Conservation (phyloP, 805 yeast species). For the Kodamaea nitidulidarum region DNA sequence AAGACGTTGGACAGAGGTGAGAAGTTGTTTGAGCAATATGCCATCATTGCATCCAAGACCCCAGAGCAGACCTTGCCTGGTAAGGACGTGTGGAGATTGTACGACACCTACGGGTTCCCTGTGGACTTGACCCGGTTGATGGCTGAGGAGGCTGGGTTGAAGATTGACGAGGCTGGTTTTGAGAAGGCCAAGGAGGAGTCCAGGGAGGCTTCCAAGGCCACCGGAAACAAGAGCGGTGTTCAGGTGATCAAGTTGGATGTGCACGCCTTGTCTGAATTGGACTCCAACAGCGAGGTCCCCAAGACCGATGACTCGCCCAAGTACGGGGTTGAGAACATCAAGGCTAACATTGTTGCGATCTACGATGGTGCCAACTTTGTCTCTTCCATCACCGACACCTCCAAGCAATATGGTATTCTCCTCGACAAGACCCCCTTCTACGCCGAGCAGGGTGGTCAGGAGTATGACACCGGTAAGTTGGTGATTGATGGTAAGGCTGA, state of each 20-base stretch:
- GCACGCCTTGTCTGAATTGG: slow-evolving; percentile 76
- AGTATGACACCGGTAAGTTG: slow-evolving; percentile 88
- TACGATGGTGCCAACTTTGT: slow-evolving; percentile 64
- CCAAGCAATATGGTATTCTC: slow-evolving; percentile 67
- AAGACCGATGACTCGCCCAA: slow-evolving; percentile 83
- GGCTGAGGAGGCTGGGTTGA: slow-evolving; percentile 97
- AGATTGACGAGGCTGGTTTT: slow-evolving; percentile 88
- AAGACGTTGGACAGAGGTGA: slow-evolving; percentile 98
- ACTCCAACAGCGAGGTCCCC: slow-evolving; percentile 53
- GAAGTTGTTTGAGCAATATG: slow-evolving; percentile 90
- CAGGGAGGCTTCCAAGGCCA: slow-evolving; percentile 92
- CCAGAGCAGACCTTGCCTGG: slow-evolving; percentile 80
- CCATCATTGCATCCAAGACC: slow-evolving; percentile 71
- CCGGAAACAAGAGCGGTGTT: slow-evolving; percentile 56
- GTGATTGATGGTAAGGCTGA: slow-evolving; percentile 85
- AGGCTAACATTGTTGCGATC: slow-evolving; percentile 67
- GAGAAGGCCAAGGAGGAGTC: slow-evolving; percentile 87
- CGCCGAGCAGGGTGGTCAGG: slow-evolving; percentile 99
- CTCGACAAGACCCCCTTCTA: slow-evolving; percentile 91
- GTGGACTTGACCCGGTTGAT: slow-evolving; percentile 94
- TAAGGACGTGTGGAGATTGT: slow-evolving; percentile 95
- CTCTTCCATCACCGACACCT: slow-evolving; percentile 34
- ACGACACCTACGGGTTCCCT: slow-evolving; percentile 98
- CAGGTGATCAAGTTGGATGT: slow-evolving; percentile 80
- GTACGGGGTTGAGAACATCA: slow-evolving; percentile 66